Evolutionary conservation across 176 grass and related monocot species (phyloP), one percentile per base, ranked within the genome.

Genomic region (Triticum turgidum): DNA sequence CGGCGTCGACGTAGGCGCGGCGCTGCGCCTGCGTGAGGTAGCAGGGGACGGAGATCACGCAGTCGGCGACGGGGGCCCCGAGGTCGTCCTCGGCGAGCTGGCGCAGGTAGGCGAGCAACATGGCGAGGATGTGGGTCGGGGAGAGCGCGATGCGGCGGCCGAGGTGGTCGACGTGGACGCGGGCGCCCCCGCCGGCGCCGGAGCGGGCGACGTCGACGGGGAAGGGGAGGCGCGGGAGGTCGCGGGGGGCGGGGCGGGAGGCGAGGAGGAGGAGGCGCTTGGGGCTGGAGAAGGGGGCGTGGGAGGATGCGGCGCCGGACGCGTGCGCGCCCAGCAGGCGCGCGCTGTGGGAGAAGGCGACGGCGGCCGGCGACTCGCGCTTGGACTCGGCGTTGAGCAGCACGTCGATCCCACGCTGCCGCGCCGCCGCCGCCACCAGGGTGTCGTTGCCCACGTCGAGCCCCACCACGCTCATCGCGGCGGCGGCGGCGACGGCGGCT

Each of bases 371-470:
- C 47, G 89, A 93, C 89, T 98, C 95, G 22, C 93, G 91, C 15
- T 77, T 87, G 91, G 93, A 95, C 86, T 98, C 95, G 56, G 91
- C 88, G 72, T 96, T 91, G 76, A 95, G 89, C 52, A 95, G 85
- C 41, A 95, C 97, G 75, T 99, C 93, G 76, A 96, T 89, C 66
- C 91, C 95, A 10, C 93, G 89, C 63, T 93, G 89, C 62, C 95
- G 87, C 75, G 90, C 87, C 32, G 74, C 90, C 49, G 84, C 93
- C 76, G 88, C 79, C 38, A 95, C 93, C 62, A 91, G 92, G 29
- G 83, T 95, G 81, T 94, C 95, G 86, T 98, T 98, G 85, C 95
- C 95, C 33, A 94, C 80, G 80, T 98, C 95, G 80, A 98, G 91
- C 22, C 95, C 95, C 13, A 95, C 88, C 61, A 90, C 95, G 77